A percentile compares a stretch with the other conserved stretches of the same genome.
phyloP scores from a whole-genome alignment of 345 rosid species.

The Eucalyptus sp. region DNA sequence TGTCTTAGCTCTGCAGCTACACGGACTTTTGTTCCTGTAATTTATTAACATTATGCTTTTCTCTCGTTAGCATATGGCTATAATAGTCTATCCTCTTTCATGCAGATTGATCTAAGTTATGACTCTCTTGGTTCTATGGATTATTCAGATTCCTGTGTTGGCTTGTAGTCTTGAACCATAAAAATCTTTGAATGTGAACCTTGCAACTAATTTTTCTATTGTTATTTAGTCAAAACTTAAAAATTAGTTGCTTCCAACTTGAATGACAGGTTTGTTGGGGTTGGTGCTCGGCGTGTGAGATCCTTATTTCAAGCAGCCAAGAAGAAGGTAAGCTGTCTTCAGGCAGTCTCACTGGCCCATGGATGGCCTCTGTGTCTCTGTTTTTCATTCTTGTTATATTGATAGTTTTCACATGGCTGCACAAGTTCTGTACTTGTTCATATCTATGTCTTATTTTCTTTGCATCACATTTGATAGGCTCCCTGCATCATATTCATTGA shows the following conservation, averaged over 20 bases:
- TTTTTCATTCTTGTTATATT: not conserved
- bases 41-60: not conserved
- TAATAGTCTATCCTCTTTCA: not conserved
- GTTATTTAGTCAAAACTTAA: not conserved
- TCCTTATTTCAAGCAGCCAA: slow-evolving; percentile 96
- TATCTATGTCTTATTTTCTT: not conserved
- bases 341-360: not conserved
- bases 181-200: not conserved
- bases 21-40: not conserved
- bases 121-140: not conserved
- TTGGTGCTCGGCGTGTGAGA: slow-evolving; percentile 94
- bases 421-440: not conserved
- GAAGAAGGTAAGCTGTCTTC: slow-evolving; percentile 51
- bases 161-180: not conserved
- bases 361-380: not conserved
- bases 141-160: not conserved
- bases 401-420: not conserved
- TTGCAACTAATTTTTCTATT: not conserved
- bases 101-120: not conserved
- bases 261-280: slow-evolving; percentile 89
- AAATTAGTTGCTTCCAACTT: not conserved
- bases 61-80: not conserved
- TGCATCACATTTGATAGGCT: slow-evolving; percentile 35
- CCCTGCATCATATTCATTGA: slow-evolving; percentile 98
- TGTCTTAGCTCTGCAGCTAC: not conserved